Base-by-base conservation (phyloP, 768 basidiomycete species). In the Gloeostereum incarnatum region DNA sequence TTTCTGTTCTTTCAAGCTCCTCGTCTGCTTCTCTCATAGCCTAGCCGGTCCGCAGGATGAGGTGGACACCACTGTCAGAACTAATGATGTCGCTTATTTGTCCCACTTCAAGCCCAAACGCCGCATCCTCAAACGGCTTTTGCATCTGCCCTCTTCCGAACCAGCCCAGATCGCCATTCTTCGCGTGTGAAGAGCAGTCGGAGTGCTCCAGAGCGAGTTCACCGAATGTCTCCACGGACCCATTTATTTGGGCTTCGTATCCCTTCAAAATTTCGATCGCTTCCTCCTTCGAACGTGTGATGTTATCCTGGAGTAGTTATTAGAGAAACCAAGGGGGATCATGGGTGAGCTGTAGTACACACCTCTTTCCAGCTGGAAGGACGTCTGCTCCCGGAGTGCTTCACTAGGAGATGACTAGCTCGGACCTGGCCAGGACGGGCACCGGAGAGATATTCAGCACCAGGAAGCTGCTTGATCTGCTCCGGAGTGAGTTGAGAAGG, bases 361-460 rank as follows among this genome's bases (percentile, higher is more conserved):
- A 81, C 86, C 67, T 86, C 82, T 57, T 84, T 85, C 85, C 86
- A 87, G 56, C 84, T 88, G 29, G 82, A 74, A 23, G 86, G 79
- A 19, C 84, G 68, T 43, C 86, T 63, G 55, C 86, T 88, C 4
- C 69, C 82, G 35, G 64, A 68, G 61, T 97, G 93, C 63, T 99
- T 99, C 45, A 97, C 81, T 41, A 99, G 62, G 44, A 99, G 66
- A 65, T 99, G 96, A 53, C 89, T 91, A n/a, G 92, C 94, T 35
- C 90, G 76, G 26, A 96, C 88, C 59, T 85, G 70, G 14, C 62
- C 68, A 13, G 65, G 51, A 20, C 52, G 55, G 9, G 49, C 50
- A 21, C 53, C 54, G 23, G 38, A 58, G 40, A 71, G 70, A 51
- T 75, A 61, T 29, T 75, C 54, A 13, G 83, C 84, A 0, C 88